These are phyloP conservation scores for Xylaria grammica DNA, from an alignment of 495 filamentous ascomycete genomes.

Conservation along the genomic window DNA sequence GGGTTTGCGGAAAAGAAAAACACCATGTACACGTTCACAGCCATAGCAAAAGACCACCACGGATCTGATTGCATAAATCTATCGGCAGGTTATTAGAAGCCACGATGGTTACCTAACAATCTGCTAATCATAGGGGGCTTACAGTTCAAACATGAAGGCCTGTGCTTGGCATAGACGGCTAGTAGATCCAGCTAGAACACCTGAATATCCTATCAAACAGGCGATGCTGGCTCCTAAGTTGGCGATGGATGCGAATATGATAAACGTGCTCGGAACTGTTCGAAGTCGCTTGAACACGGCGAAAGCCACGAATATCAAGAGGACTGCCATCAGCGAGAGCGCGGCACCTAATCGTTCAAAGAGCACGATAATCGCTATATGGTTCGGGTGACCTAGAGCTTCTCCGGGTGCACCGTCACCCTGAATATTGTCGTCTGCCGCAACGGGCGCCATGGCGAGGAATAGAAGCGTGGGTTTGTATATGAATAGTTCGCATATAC, in stretches of 20 bases:
- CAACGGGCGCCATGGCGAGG: constrained; percentile 4
- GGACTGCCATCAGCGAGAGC: constrained; percentile 70
- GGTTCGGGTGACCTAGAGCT: neutral
- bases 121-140: constrained; percentile 28
- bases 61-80: constrained; percentile 66
- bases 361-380: constrained; percentile 42
- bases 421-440: neutral
- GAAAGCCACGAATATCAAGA: constrained; percentile 75
- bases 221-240: constrained; percentile 80
- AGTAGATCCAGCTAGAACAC: constrained; percentile 54
- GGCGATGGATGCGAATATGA: constrained; percentile 83
- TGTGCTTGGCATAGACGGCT: constrained; percentile 74
- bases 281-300: constrained; percentile 61
- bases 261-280: constrained; percentile 81
- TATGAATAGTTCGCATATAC: neutral
- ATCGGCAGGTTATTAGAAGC: constrained; percentile 16
- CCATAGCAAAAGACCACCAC: constrained; percentile 75
- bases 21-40: constrained; percentile 82
- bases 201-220: constrained; percentile 68
- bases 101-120: neutral
- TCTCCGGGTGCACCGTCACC: neutral
- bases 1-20: constrained; percentile 77
- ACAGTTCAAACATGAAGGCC: constrained; percentile 71
- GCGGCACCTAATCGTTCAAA: constrained; percentile 55
- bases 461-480: neutral